A percentile compares a stretch with the other conserved stretches of the same genome.
Conservation (phyloP, 108 stramenopile species). For the Fragilariopsis cylindrus region DNA sequence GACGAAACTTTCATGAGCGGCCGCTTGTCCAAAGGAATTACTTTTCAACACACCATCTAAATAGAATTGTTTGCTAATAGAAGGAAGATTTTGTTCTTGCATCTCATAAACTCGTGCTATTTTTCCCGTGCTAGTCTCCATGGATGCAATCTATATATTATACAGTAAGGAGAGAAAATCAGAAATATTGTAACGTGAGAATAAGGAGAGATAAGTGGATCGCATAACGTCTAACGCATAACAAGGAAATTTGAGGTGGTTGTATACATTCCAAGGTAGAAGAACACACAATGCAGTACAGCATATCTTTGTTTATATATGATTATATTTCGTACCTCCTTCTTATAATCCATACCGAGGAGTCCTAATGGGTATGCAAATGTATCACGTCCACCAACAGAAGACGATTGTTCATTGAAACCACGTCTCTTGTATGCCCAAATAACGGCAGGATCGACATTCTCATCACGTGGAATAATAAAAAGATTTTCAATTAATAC, state of each 20-base stretch:
- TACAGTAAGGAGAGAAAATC: background rate
- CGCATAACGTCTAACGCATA: background rate
- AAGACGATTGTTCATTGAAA: constrained; percentile 45
- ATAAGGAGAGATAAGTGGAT: background rate
- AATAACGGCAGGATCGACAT: constrained; percentile 27
- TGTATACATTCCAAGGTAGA: background rate
- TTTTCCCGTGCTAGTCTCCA: constrained; percentile 60
- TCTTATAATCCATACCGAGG: constrained; percentile 56
- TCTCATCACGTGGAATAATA: constrained; percentile 41
- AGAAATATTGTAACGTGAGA: background rate
- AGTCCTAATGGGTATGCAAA: constrained; percentile 61
- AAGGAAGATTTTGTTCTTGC: constrained; percentile 21
- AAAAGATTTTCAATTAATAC: constrained; percentile 54
- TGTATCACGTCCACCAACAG: constrained; percentile 45
- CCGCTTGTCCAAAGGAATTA: constrained; percentile 34
- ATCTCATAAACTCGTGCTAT: constrained; percentile 45
- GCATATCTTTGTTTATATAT: background rate
- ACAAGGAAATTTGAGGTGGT: background rate
- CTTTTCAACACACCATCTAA: constrained; percentile 57
- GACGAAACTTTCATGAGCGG: constrained; percentile 83
- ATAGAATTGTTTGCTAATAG: constrained; percentile 35
- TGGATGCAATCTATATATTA: background rate
- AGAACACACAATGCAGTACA: background rate
- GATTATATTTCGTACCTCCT: constrained; percentile 22
- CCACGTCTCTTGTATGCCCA: constrained; percentile 72